Evolutionary conservation across 225 moss, liverwort and hornwort genomes (phyloP).

Genomic region (Polytrichum formosum): DNA sequence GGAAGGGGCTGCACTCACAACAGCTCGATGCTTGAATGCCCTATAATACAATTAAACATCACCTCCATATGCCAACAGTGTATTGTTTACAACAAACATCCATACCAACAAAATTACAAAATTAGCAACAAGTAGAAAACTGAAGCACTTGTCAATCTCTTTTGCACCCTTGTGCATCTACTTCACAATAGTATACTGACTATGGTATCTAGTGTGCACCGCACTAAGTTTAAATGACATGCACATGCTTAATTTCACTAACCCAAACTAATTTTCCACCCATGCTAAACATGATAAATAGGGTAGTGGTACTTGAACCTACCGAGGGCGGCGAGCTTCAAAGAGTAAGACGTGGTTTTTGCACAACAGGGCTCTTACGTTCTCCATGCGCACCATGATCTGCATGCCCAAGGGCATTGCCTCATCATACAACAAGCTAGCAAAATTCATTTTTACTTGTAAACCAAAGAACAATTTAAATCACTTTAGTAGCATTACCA

Average conservation of each 20-base stretch:
- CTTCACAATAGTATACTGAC: too few species aligned
- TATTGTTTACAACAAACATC: too few species aligned
- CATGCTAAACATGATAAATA: too few species aligned
- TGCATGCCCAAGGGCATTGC: constrained; percentile 11
- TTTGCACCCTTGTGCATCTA: not conserved
- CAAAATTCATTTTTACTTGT: too few species aligned
- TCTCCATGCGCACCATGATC: constrained; percentile 67
- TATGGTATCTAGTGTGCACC: too few species aligned
- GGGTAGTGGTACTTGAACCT: not conserved
- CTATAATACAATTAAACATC: constrained; percentile 19
- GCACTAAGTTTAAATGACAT: too few species aligned
- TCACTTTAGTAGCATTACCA: not conserved
- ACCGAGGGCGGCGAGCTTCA: constrained; percentile 53
- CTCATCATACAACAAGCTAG: not conserved
- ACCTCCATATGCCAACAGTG: constrained; percentile 10
- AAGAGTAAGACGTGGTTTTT: constrained; percentile 44
- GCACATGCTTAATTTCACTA: too few species aligned
- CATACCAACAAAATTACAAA: too few species aligned
- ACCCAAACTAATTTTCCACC: too few species aligned
- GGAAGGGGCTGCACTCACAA: constrained; percentile 51
- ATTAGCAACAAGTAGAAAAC: too few species aligned
- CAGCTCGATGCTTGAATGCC: constrained; percentile 37
- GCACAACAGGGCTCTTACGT: constrained; percentile 43
- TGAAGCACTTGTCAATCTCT: too few species aligned
- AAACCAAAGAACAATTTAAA: too few species aligned